Evolutionary conservation across 2,329 filamentous ascomycete species (phyloP), one percentile per base, ranked within the genome.

Genomic region (Alternaria infectoria): DNA sequence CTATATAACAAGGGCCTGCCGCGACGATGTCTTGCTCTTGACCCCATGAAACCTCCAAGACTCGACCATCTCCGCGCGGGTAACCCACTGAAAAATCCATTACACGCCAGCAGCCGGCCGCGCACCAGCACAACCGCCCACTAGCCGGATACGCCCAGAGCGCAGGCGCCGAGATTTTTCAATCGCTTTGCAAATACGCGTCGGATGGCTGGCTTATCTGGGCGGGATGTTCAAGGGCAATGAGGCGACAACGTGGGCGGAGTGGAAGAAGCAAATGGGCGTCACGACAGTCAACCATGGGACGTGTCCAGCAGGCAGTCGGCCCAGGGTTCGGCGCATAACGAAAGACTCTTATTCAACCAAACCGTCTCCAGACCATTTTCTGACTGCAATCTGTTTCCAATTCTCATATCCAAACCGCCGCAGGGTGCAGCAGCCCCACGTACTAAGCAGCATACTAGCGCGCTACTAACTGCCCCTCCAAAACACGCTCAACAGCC

Each of bases 161-260:
- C 57, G 46, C 60, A 59, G 57, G 64, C 64, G 61, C 66, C 40
- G 67, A 68, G 70, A 71, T 73, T 76, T 40, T 73, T 62, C 65
- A 73, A 71, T 68, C 46, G 62, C 47, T 64, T 54, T 71, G 69
- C 50, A 62, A 64, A 67, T 52, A 19, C 51, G 59, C 54, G 62
- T 61, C 59, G 62, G 66, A 56, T 67, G 68, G 66, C 73, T 74
- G 68, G 66, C 73, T 74, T 75, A 74, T 74, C 74, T 65, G 69
- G 59, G 72, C 65, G 66, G 65, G 56, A 67, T 71, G 70, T 56
- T 64, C 62, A 57, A 68, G 59, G 47, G 62, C 67, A 62, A 65
- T 68, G 70, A 65, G 61, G 67, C 61, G 49, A 57, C 61, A 67
- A 67, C 70, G 69, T 72, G 71, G 72, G 73, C 66, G 66, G 64